A percentile compares a stretch with the other conserved stretches of the same genome.
Conservation (phyloP, 129 eudicot genomes). For the Solidago caesia region DNA sequence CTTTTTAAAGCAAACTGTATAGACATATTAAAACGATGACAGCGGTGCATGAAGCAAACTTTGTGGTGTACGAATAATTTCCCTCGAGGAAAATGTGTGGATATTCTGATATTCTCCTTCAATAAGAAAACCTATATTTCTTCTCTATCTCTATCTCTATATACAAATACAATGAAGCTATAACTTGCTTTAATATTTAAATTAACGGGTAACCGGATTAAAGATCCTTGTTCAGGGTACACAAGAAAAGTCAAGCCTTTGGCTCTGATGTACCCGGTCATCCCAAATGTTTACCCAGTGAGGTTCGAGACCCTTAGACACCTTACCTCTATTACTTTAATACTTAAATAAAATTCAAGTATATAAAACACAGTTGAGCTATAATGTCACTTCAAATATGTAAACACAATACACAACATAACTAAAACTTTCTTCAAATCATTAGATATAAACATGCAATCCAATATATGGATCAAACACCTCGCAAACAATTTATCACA, state of each 20-base stretch:
- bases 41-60: no score
- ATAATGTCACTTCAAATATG: neutral
- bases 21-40: no score
- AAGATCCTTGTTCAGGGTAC: no score
- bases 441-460: conserved; percentile 7
- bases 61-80: no score
- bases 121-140: no score
- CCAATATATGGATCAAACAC: conserved; percentile 5
- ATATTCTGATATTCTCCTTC: no score
- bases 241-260: no score
- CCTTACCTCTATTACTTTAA: neutral
- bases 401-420: neutral
- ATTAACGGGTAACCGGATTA: no score
- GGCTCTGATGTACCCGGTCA: no score
- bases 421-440: conserved; percentile 11
- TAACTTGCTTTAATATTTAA: neutral
- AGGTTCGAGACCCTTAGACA: neutral
- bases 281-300: neutral
- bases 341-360: neutral
- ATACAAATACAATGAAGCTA: neutral
- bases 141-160: no score
- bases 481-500: neutral
- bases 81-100: no score
- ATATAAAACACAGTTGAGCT: neutral
- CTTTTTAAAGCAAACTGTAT: no score